These are phyloP conservation scores for Aspergillus sp. DNA, from an alignment of 2,329 filamentous ascomycete genomes.

Conservation along the genomic window DNA sequence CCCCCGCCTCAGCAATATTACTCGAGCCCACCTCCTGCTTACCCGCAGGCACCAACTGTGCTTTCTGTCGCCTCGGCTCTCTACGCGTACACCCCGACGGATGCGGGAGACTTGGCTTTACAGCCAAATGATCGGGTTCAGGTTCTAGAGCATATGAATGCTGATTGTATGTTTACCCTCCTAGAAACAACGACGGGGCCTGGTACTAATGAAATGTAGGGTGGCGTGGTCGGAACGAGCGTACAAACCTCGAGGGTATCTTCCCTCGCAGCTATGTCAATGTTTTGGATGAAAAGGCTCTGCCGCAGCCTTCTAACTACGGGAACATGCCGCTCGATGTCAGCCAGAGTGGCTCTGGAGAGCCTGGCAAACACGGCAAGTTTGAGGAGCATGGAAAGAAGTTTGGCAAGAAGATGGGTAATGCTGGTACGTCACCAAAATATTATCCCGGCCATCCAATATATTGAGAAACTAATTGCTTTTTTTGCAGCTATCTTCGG, in stretches of 20 bases:
- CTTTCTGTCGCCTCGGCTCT: conserved; percentile 76
- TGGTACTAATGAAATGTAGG: conserved; percentile 32
- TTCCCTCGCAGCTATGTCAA: conserved; percentile 90
- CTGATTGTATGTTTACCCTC: conserved; percentile 63
- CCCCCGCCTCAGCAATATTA: conserved; percentile 38
- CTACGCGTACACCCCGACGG: conserved; percentile 78
- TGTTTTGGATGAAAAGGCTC: conserved; percentile 64
- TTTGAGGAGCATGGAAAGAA: conserved; percentile 81
- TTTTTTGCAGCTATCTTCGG: conserved; percentile 73
- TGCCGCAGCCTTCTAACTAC: conserved; percentile 41
- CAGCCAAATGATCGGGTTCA: conserved; percentile 77
- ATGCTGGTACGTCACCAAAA: conserved; percentile 50
- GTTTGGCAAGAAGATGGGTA: conserved; percentile 91
- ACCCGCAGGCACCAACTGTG: conserved; percentile 51
- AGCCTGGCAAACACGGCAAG: conserved; percentile 56
- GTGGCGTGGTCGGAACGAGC: conserved; percentile 83
- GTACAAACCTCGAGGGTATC: conserved; percentile 83
- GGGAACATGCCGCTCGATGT: conserved; percentile 74
- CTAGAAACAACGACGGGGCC: background rate
- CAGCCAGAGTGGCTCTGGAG: conserved; percentile 54
- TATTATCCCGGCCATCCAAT: background rate
- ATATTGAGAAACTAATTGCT: conserved; percentile 21
- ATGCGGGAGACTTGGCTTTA: conserved; percentile 78
- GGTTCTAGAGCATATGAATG: conserved; percentile 91
- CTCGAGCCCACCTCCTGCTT: conserved; percentile 53